A percentile compares a stretch with the other conserved stretches of the same genome.
These are phyloP conservation scores for Aspergillus sp. DNA, from an alignment of 2,329 filamentous ascomycete genomes.

Conservation along the genomic window DNA sequence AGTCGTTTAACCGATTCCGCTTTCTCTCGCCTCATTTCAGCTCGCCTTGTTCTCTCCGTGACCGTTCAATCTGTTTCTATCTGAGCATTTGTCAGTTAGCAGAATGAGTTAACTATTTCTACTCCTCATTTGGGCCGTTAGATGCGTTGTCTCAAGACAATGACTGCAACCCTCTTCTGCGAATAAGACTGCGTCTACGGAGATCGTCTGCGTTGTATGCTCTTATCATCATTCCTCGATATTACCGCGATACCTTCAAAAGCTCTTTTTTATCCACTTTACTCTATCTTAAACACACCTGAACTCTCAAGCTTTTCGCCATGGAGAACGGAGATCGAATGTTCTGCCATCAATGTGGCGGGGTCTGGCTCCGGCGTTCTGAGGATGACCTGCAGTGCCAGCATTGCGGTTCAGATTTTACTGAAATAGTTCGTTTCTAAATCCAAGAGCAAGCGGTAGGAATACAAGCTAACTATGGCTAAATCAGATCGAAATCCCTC, in stretches of 20 bases:
- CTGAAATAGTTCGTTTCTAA: conserved; percentile 66
- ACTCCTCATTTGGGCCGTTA: not conserved
- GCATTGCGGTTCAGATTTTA: conserved; percentile 68
- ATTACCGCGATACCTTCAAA: not conserved
- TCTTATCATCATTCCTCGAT: not conserved
- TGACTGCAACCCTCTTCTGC: not conserved
- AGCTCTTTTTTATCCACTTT: not conserved
- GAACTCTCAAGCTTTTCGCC: conserved; percentile 2
- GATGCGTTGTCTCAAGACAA: not conserved
- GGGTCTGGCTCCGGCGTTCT: conserved; percentile 69
- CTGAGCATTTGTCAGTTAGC: not conserved
- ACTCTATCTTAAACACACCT: not conserved
- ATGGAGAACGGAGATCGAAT: conserved; percentile 58
- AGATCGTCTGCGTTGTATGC: too few species aligned
- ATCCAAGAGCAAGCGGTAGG: not conserved
- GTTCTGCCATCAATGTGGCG: conserved; percentile 73
- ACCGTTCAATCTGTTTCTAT: not conserved
- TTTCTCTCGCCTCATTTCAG: not conserved
- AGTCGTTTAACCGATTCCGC: too few species aligned
- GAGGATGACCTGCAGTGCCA: conserved; percentile 67
- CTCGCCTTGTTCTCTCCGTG: not conserved
- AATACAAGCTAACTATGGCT: conserved; percentile 2
- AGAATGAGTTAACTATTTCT: too few species aligned
- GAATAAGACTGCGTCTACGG: not conserved
- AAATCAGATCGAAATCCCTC: conserved; percentile 27